A percentile compares a stretch with the other conserved stretches of the same genome.
phyloP scores from a whole-genome alignment of 331 rosid genomes.

The Ulmus americana region DNA sequence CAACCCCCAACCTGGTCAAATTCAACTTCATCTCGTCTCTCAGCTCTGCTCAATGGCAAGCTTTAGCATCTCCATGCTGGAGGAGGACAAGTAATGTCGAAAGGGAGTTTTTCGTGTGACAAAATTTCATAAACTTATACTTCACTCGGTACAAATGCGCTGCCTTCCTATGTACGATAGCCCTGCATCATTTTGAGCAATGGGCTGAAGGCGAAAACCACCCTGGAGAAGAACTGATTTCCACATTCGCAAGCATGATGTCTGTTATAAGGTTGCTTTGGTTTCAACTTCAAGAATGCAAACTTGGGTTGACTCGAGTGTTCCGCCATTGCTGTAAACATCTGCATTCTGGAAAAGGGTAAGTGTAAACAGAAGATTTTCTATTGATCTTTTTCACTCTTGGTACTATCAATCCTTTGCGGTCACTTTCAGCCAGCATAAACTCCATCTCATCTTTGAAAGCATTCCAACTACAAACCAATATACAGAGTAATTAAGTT shows the following conservation, averaged over 20 bases:
- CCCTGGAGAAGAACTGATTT: conserved; percentile 18
- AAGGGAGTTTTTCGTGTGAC: conserved; percentile 17
- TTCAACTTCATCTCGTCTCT: background rate
- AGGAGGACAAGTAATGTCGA: conserved; percentile 17
- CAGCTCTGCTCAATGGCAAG: conserved; percentile 11
- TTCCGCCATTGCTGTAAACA: conserved; percentile 58
- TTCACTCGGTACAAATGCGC: conserved; percentile 18
- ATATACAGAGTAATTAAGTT: conserved; percentile 9
- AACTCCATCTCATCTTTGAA: conserved; percentile 79
- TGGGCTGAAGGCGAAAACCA: conserved; percentile 18
- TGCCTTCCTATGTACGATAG: conserved; percentile 6
- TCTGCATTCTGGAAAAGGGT: conserved; percentile 92
- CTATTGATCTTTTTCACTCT: conserved; percentile 77
- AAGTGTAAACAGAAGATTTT: conserved; percentile 83
- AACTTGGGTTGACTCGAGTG: conserved; percentile 26
- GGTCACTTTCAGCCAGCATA: conserved; percentile 82
- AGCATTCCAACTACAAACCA: conserved; percentile 67
- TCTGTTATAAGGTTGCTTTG: conserved; percentile 14
- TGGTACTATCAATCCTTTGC: conserved; percentile 83
- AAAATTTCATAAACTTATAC: conserved; percentile 28
- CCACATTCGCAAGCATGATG: conserved; percentile 9
- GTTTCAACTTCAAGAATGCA: conserved; percentile 22
- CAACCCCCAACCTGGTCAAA: too few species aligned
- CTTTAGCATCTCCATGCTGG: conserved; percentile 26
- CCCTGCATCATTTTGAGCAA: conserved; percentile 13